phyloP scores from a whole-genome alignment of 495 filamentous ascomycete genomes.

The Cercophora sp. region DNA sequence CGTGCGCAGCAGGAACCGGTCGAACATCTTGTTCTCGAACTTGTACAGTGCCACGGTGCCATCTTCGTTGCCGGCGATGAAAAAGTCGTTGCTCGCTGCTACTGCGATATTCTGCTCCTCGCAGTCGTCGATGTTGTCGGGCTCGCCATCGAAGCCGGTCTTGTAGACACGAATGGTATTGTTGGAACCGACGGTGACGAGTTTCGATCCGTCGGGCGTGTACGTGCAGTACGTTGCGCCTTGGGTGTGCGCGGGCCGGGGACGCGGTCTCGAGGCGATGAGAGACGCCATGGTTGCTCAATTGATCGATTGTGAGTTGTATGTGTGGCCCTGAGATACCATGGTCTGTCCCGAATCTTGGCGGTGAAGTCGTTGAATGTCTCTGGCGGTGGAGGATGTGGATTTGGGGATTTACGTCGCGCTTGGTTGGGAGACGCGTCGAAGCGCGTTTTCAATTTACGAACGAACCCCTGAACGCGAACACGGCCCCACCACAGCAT shows the following conservation, averaged over 20 bases:
- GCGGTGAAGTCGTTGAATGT: too few species aligned
- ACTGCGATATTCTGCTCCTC: constrained; percentile 76
- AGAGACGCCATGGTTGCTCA: constrained; percentile 43
- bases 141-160: constrained; percentile 85
- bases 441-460: constrained; percentile 32
- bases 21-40: constrained; percentile 67
- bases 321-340: too few species aligned
- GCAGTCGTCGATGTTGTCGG: constrained; percentile 82
- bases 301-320: constrained; percentile 10
- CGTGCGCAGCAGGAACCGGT: constrained; percentile 74
- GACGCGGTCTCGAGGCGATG: constrained; percentile 43
- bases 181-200: constrained; percentile 85
- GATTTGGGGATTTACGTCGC: neutral
- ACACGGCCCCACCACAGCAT: constrained; percentile 5
- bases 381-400: neutral
- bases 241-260: constrained; percentile 50
- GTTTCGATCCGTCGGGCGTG: constrained; percentile 52
- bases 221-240: constrained; percentile 53
- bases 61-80: constrained; percentile 86
- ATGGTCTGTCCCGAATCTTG: too few species aligned
- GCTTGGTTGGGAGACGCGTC: constrained; percentile 26
- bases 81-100: constrained; percentile 73
- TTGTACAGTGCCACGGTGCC: constrained; percentile 88
- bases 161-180: constrained; percentile 86
- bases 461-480: neutral